Evolutionary conservation across 2,329 filamentous ascomycete genomes (phyloP), one percentile per base, ranked within the genome.

Genomic region (Aspergillus uvarum): DNA sequence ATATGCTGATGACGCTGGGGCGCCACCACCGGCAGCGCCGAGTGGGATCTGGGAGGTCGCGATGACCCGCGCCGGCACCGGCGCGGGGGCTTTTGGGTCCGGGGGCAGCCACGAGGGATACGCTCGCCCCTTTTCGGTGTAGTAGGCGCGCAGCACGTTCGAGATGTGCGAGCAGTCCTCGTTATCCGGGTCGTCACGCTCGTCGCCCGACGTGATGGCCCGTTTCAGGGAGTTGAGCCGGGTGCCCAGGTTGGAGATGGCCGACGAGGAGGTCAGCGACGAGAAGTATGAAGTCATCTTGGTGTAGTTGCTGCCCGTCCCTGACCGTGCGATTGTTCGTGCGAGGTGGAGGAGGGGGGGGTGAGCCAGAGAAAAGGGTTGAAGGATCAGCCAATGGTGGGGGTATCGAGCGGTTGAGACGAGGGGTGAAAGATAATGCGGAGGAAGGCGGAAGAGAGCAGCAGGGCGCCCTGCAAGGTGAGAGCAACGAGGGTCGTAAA

Each of bases 91-190:
- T 77, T 91, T 94, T n/a, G 92, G 93, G 75, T 96, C 91, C 5
- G 91, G 88, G 7, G 93, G 92, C 7, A 98, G 87, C 94, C 95
- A 98, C 67, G 82, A 79, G 0, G 95, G 95, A 64, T 93, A 90
- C 1, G 87, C 83, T 22, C 88, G 87, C 67, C 89, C 90, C 72
- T 96, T 95, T 76, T 98, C 93, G 54, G 82, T 86, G 82, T 99
- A 98, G 83, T 98, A 96, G 68, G 87, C 89, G 70, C 95, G 90
- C 26, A 99, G 86, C 38, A 96, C 92, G 70, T 95, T 91, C 78
- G 91, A 96, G 71, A 98, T 90, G 80, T 98, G 92, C 2, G 92
- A 96, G 79, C 96, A 92, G 79, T 98, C 93, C 77, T 96, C 79
- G 62, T 79, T 74, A 47, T 80, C 78, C 2, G 78, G 76, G 66